Percentiles rank a stretch among this genome's conserved stretches.
Conservation (phyloP, 139 green algal species). For the Volvox africanus region DNA sequence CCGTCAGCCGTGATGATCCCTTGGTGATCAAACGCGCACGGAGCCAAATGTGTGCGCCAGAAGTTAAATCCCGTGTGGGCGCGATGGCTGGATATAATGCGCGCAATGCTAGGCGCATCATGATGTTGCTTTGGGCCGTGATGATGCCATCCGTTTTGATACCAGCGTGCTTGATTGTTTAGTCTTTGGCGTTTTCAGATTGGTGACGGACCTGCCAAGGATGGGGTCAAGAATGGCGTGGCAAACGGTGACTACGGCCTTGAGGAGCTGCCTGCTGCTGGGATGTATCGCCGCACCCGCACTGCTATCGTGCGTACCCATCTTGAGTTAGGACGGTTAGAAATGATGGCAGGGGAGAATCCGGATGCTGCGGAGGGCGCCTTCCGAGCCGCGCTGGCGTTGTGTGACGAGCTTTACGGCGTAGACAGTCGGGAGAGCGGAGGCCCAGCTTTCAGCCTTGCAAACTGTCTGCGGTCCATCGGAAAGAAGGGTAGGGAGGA, state of each 20-base stretch:
- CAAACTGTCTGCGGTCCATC: slow-evolving; percentile 35
- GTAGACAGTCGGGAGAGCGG: slow-evolving; percentile 12
- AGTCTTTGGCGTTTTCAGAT: no score
- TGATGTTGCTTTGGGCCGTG: no score
- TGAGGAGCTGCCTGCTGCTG: neutral
- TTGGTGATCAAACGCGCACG: no score
- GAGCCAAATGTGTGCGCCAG: no score
- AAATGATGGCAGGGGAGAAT: slow-evolving; percentile 35
- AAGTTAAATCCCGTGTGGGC: no score
- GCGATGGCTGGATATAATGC: no score
- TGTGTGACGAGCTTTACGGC: slow-evolving; percentile 17
- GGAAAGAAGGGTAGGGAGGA: slow-evolving; percentile 34
- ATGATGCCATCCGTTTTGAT: no score
- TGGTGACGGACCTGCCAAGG: no score
- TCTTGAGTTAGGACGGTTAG: slow-evolving; percentile 37
- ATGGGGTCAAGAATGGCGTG: no score
- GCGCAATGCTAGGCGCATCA: no score
- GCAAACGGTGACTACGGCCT: neutral
- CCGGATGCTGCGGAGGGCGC: slow-evolving; percentile 14
- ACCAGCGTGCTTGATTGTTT: no score
- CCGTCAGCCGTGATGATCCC: no score
- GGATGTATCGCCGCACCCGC: slow-evolving; percentile 7
- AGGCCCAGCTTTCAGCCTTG: slow-evolving; percentile 30
- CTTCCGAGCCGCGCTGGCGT: slow-evolving; percentile 18
- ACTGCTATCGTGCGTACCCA: slow-evolving; percentile 38